Evolutionary conservation across 805 yeast genomes (phyloP).

Genomic region (Wickerhamomyces silvicola): DNA sequence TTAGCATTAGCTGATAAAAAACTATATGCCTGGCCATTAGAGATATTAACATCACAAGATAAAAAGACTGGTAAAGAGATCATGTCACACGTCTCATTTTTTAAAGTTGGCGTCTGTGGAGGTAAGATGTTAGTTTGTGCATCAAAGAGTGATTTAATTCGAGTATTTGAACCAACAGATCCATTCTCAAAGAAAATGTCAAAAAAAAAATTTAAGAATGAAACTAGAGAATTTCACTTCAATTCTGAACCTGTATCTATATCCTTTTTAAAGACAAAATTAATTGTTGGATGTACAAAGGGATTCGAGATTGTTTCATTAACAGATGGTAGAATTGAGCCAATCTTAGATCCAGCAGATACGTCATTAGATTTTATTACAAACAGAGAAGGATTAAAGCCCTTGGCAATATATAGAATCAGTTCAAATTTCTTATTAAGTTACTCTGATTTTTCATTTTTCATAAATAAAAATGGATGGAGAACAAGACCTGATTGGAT

Average conservation of each 20-base stretch:
- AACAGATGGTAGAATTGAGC: slow-evolving; percentile 78
- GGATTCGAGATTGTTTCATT: slow-evolving; percentile 94
- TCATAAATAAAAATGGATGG: slow-evolving; percentile 95
- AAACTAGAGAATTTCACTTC: slow-evolving; percentile 69
- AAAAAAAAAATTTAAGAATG: slow-evolving; percentile 65
- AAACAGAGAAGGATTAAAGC: slow-evolving; percentile 74
- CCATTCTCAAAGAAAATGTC: slow-evolving; percentile 54
- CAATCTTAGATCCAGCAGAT: slow-evolving; percentile 95
- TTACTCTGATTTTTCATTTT: slow-evolving; percentile 90
- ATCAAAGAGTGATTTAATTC: slow-evolving; percentile 74
- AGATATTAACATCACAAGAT: slow-evolving; percentile 46
- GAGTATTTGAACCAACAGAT: slow-evolving; percentile 85
- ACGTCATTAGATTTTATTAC: slow-evolving; percentile 93
- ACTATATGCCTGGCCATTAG: slow-evolving; percentile 72
- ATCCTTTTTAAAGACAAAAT: slow-evolving; percentile 78
- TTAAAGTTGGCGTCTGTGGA: slow-evolving; percentile 88
- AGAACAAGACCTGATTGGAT: slow-evolving; percentile 90
- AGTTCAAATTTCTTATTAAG: slow-evolving; percentile 83
- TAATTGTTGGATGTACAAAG: slow-evolving; percentile 93
- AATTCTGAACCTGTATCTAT: slow-evolving; percentile 88
- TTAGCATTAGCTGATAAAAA: slow-evolving; percentile 78
- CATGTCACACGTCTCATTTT: slow-evolving; percentile 82
- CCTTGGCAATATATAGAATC: slow-evolving; percentile 85
- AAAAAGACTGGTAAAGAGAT: slow-evolving; percentile 67
- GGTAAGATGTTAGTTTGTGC: slow-evolving; percentile 87